These are phyloP conservation scores for Agrocybe pediades DNA, from an alignment of 768 basidiomycete species.

Conservation along the genomic window DNA sequence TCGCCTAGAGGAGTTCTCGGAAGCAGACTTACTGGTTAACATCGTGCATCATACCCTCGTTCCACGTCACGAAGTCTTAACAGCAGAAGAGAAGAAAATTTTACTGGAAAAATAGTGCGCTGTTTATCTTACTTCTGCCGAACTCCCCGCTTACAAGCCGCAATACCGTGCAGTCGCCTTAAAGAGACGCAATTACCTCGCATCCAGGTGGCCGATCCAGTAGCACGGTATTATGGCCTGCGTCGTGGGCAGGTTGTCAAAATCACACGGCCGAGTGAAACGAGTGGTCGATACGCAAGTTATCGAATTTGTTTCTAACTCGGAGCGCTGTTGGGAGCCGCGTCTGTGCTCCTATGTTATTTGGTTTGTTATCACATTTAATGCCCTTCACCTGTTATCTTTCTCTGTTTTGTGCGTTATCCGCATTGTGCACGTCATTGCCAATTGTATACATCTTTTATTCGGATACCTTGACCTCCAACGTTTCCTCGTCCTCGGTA, in stretches of 20 bases:
- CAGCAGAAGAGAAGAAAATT: conserved; percentile 80
- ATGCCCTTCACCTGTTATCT: conserved; percentile 10
- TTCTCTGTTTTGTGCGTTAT: conserved; percentile 17
- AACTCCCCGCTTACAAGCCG: conserved; percentile 13
- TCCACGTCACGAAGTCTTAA: conserved; percentile 88
- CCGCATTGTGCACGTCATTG: conserved; percentile 24
- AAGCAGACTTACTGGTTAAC: conserved; percentile 95
- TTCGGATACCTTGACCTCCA: conserved; percentile 12
- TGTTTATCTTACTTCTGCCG: conserved; percentile 4
- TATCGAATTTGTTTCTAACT: conserved; percentile 86
- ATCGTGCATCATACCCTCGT: conserved; percentile 96
- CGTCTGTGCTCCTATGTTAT: conserved; percentile 8
- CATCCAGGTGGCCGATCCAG: conserved; percentile 94
- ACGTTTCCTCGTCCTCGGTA: conserved; percentile 23
- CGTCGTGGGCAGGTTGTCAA: conserved; percentile 96
- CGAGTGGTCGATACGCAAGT: conserved; percentile 90
- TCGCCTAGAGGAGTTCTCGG: conserved; percentile 93
- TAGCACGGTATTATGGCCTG: conserved; percentile 98
- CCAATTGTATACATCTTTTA: conserved; percentile 30
- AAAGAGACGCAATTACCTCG: conserved; percentile 98
- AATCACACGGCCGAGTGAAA: conserved; percentile 96
- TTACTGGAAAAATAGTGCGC: conserved; percentile 93
- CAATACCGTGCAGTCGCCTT: conserved; percentile 68
- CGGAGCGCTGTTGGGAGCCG: conserved; percentile 2
- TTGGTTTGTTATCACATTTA: conserved; percentile 15